These are phyloP conservation scores for Globisporangium megalacanthum DNA, from an alignment of 352 stramenopile species.

Conservation along the genomic window DNA sequence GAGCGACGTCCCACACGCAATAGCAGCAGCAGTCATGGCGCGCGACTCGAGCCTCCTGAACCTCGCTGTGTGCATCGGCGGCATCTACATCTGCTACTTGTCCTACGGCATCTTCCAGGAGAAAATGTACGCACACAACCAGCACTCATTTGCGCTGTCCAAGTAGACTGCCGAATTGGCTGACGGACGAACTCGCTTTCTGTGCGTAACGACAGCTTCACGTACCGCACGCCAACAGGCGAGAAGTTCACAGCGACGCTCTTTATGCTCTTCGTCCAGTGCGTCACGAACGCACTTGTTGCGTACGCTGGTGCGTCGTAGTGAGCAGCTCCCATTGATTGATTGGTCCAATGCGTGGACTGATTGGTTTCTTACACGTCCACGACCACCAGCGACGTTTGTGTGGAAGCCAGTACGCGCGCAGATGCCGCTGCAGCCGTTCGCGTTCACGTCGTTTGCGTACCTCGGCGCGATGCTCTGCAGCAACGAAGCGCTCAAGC, in stretches of 20 bases:
- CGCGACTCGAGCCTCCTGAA: conserved; percentile 72
- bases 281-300: conserved; percentile 85
- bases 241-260: conserved; percentile 89
- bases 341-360: neutral
- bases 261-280: conserved; percentile 92
- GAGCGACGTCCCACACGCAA: neutral
- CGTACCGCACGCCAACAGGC: conserved; percentile 73
- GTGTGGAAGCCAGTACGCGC: conserved; percentile 73
- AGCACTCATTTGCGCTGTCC: too few relatives aligned
- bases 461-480: conserved; percentile 91
- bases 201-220: conserved; percentile 47
- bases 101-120: conserved; percentile 92
- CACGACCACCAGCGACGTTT: conserved; percentile 65
- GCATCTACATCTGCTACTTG: conserved; percentile 92
- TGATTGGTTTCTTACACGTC: too few relatives aligned
- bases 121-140: conserved; percentile 86
- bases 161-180: too few relatives aligned
- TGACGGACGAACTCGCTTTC: neutral
- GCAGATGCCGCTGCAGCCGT: conserved; percentile 67
- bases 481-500: conserved; percentile 90
- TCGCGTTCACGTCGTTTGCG: conserved; percentile 84
- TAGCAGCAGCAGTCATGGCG: conserved; percentile 15
- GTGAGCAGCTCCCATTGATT: neutral
- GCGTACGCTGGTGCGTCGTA: conserved; percentile 49
- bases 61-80: conserved; percentile 77